Evolutionary conservation across 768 basidiomycete species (phyloP).

Genomic region (Panaeolus cyanescens): DNA sequence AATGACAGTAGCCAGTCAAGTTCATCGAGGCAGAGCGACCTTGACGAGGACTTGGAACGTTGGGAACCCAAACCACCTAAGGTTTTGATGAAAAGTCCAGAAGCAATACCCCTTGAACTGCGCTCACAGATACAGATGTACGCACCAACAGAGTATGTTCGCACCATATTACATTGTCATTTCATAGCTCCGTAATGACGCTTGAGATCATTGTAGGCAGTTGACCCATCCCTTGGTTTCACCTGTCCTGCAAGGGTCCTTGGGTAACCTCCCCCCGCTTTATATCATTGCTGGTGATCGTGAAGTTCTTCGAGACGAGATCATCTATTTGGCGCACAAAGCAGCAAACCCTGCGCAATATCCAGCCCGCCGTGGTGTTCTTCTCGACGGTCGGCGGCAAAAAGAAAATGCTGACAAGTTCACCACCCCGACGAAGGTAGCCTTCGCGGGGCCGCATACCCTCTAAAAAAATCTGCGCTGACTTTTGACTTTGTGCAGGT

Average conservation of each 20-base stretch:
- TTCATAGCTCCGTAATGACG: background rate
- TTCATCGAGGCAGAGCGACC: background rate
- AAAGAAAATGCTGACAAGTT: constrained; percentile 52
- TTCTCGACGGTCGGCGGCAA: constrained; percentile 47
- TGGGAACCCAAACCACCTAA: constrained; percentile 61
- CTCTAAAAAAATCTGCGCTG: background rate
- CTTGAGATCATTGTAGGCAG: constrained; percentile 46
- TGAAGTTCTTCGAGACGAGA: constrained; percentile 78
- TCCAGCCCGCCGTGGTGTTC: constrained; percentile 56
- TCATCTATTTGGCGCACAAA: constrained; percentile 77
- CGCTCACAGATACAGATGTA: constrained; percentile 77
- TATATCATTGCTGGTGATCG: constrained; percentile 74
- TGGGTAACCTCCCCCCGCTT: constrained; percentile 76
- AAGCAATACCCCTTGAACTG: constrained; percentile 46
- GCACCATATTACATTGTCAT: constrained; percentile 1
- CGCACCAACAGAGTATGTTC: constrained; percentile 66
- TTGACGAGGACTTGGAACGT: constrained; percentile 29
- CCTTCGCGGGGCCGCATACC: background rate
- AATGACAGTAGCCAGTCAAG: background rate
- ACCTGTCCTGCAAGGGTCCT: constrained; percentile 68
- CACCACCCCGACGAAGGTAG: constrained; percentile 52
- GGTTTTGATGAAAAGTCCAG: constrained; percentile 51
- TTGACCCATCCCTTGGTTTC: constrained; percentile 73
- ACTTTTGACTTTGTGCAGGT: constrained; percentile 39
- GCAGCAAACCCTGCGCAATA: constrained; percentile 72